These are phyloP conservation scores for Boletus edulis DNA, from an alignment of 768 basidiomycete species.

Conservation along the genomic window DNA sequence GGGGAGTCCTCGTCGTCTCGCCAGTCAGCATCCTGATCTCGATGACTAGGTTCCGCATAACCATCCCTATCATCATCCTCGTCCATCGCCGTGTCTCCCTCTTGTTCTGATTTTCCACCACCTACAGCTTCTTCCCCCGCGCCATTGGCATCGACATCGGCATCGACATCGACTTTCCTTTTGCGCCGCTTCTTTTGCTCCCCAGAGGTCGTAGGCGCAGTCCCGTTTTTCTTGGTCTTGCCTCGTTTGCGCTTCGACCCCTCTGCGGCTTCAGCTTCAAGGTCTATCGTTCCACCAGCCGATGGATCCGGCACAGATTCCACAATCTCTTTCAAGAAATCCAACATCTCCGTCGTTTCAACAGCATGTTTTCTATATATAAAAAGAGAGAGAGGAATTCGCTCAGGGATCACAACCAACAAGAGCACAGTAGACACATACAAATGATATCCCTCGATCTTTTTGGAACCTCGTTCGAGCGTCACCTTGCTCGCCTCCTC, in stretches of 20 bases:
- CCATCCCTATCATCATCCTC: conserved; percentile 45
- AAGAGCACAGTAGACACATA: conserved; percentile 42
- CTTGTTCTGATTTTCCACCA: conserved; percentile 37
- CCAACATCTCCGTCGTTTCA: conserved; percentile 82
- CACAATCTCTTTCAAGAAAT: conserved; percentile 93
- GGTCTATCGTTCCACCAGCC: conserved; percentile 72
- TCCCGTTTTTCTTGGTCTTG: conserved; percentile 50
- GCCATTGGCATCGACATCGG: conserved; percentile 29
- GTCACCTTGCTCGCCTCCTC: conserved; percentile 84
- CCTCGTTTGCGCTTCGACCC: conserved; percentile 55
- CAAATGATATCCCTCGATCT: conserved; percentile 93
- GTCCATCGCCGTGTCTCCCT: conserved; percentile 35
- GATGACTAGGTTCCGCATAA: conserved; percentile 36
- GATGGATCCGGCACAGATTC: conserved; percentile 85
- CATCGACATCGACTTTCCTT: conserved; percentile 40
- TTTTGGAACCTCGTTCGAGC: conserved; percentile 72
- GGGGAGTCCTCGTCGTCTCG: conserved; percentile 42
- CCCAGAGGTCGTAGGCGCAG: conserved; percentile 28
- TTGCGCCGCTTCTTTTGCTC: conserved; percentile 50
- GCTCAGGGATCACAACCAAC: not conserved
- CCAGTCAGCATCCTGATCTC: conserved; percentile 44
- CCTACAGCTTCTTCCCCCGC: conserved; percentile 35
- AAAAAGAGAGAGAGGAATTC: not conserved
- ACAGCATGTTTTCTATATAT: conserved; percentile 82
- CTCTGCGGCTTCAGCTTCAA: conserved; percentile 59